Conservation (phyloP, 2,329 filamentous ascomycete species). For the Penicillium vulpinum region DNA sequence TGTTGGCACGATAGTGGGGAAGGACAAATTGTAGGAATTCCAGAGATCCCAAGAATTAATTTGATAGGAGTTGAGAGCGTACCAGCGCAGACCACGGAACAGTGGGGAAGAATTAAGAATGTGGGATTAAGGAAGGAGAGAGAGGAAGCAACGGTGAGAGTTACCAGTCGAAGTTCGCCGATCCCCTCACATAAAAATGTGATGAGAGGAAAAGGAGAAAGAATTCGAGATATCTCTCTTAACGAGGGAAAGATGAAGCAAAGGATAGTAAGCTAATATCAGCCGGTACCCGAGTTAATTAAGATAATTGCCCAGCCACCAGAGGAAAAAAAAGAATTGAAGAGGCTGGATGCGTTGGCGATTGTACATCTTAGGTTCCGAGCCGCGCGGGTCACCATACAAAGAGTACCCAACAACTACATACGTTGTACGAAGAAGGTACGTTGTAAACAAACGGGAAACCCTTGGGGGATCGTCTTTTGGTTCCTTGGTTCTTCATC, state of each 20-base stretch:
- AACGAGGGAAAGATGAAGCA: conserved; percentile 13
- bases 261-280: conserved; percentile 1
- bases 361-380: conserved; percentile 5
- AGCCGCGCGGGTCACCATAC: background rate
- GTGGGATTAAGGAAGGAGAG: conserved; percentile 9
- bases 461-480: conserved; percentile 5
- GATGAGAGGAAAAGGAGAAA: conserved; percentile 7
- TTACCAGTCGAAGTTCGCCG: conserved; percentile 14
- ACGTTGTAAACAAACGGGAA: conserved; percentile 1
- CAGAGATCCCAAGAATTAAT: conserved; percentile 6
- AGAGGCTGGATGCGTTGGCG: conserved; percentile 6
- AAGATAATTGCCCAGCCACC: conserved; percentile 2
- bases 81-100: conserved; percentile 27
- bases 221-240: conserved; percentile 5
- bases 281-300: conserved; percentile 2
- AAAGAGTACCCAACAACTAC: background rate
- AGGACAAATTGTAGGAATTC: conserved; percentile 10
- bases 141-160: conserved; percentile 7
- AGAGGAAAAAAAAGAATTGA: conserved; percentile 3
- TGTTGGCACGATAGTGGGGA: conserved; percentile 16
- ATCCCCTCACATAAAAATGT: conserved; percentile 28
- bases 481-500: conserved; percentile 8
- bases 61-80: conserved; percentile 18
- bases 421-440: background rate
- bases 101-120: conserved; percentile 10